phyloP scores from a whole-genome alignment of 768 basidiomycete genomes.

The Boletus vinaceobasis region DNA sequence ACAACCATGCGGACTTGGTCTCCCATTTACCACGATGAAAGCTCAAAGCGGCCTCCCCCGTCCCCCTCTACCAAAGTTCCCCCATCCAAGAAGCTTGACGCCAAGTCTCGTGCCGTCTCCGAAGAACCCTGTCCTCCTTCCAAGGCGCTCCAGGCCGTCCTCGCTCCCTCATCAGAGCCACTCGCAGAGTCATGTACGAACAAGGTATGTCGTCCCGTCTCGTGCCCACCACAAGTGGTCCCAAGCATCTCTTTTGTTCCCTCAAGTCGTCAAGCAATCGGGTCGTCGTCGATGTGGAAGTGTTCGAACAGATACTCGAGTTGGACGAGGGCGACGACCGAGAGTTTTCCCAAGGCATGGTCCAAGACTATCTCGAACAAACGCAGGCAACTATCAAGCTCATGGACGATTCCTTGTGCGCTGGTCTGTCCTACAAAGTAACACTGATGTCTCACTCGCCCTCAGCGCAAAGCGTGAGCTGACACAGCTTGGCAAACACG shows the following conservation, averaged over 20 bases:
- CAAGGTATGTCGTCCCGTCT: conserved; percentile 22
- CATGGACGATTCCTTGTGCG: conserved; percentile 82
- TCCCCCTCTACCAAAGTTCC: conserved; percentile 32
- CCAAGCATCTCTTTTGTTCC: conserved; percentile 6
- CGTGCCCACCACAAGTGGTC: background rate
- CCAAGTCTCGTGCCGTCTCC: conserved; percentile 30
- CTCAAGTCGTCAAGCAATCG: conserved; percentile 11
- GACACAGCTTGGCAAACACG: conserved; percentile 61
- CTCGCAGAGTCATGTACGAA: conserved; percentile 22
- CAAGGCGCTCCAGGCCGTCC: conserved; percentile 4
- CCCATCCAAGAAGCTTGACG: conserved; percentile 30
- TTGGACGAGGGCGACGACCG: conserved; percentile 80
- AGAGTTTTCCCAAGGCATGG: conserved; percentile 80
- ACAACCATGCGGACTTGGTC: conserved; percentile 30
- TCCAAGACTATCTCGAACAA: conserved; percentile 76
- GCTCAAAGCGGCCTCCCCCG: conserved; percentile 29
- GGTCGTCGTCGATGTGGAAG: conserved; percentile 71
- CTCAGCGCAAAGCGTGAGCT: conserved; percentile 59
- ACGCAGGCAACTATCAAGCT: conserved; percentile 68
- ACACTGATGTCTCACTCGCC: conserved; percentile 12
- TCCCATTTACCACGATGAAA: conserved; percentile 27
- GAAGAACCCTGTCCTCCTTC: conserved; percentile 21
- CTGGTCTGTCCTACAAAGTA: conserved; percentile 21
- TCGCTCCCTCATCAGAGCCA: conserved; percentile 11
- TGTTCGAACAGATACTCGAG: conserved; percentile 84